Evolutionary conservation across 2,329 filamentous ascomycete genomes (phyloP), one percentile per base, ranked within the genome.

Genomic region (Botryotinia convoluta): DNA sequence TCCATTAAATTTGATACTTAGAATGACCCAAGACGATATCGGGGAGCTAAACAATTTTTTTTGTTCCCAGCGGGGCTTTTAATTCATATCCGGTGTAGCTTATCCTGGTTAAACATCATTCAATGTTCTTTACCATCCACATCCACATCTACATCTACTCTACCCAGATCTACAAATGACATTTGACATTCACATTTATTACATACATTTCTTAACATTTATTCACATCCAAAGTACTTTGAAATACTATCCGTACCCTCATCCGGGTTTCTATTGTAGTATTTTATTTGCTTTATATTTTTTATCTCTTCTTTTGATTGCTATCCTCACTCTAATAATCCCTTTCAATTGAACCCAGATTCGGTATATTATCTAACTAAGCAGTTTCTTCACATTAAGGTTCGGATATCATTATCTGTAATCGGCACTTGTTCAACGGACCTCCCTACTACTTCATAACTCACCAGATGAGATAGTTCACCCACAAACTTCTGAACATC

Each of bases 341-440:
- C 8, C 9, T 7, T 29, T 44, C 61, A 42, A 63, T 63, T n/a
- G 26, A 63, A 22, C 8, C 26, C 26, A 63, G 39, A 20, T 4
- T 16, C 20, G 26, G 8, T 20, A 3, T 12, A 20, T 32, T 12
- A 16, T 18, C 26, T 29, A 32, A 18, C 51, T 3, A 61, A 45
- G 61, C 42, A 44, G n/a, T 22, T 26, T 39, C 61, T 32, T 44
- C 39, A 45, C n/a, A 63, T 45, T 45, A 39, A 44, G 12, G 8
- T 63, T 63, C 37, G 61, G 61, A 44, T 63, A 42, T 44, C 61
- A 44, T 42, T 65, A 65, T 65, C 63, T 65, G 32, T 54, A 67
- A 67, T 67, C 64, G 45, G 10, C 63, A 68, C 60, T 29, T 37
- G n/a, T 14, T 57, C n/a, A 18, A 29, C 14, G 14, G n/a, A 18